Evolutionary conservation across 345 rosid genomes (phyloP).

Genomic region (Acer saccharum): DNA sequence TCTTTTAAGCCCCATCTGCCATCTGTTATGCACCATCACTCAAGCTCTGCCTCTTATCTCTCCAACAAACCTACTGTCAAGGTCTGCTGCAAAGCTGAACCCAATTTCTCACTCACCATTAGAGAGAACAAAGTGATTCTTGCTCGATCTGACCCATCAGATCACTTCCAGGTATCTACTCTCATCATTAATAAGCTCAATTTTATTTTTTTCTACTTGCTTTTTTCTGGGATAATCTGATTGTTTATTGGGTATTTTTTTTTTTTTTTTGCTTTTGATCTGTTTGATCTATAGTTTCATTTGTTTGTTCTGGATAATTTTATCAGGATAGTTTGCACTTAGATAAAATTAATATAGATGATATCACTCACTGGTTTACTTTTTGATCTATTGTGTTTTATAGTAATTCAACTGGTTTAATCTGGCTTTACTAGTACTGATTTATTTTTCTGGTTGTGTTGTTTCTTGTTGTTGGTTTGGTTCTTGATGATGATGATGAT

Average conservation of each 20-base stretch:
- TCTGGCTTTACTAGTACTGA: background rate
- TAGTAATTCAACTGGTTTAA: background rate
- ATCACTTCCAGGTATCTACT: constrained; percentile 54
- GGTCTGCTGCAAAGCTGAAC: constrained; percentile 68
- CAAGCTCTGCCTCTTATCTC: constrained; percentile 39
- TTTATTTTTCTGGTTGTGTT: constrained; percentile 8
- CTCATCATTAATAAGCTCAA: background rate
- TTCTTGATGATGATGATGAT: constrained; percentile 10
- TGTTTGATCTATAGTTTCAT: background rate
- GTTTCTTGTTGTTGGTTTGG: background rate
- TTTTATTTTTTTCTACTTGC: too few species aligned
- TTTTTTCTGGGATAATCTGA: too few species aligned
- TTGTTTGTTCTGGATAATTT: too few species aligned
- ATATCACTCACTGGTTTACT: background rate
- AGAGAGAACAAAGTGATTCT: constrained; percentile 65
- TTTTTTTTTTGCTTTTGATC: background rate
- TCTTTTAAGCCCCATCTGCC: constrained; percentile 40
- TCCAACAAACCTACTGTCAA: constrained; percentile 50
- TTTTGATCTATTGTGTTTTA: background rate
- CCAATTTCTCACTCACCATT: constrained; percentile 55
- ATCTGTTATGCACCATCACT: constrained; percentile 34
- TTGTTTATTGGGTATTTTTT: background rate
- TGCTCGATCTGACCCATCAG: constrained; percentile 55
- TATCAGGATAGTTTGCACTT: too few species aligned
- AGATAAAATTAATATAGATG: background rate